Evolutionary conservation across 768 basidiomycete genomes (phyloP).

Genomic region (Trametes coccinea): DNA sequence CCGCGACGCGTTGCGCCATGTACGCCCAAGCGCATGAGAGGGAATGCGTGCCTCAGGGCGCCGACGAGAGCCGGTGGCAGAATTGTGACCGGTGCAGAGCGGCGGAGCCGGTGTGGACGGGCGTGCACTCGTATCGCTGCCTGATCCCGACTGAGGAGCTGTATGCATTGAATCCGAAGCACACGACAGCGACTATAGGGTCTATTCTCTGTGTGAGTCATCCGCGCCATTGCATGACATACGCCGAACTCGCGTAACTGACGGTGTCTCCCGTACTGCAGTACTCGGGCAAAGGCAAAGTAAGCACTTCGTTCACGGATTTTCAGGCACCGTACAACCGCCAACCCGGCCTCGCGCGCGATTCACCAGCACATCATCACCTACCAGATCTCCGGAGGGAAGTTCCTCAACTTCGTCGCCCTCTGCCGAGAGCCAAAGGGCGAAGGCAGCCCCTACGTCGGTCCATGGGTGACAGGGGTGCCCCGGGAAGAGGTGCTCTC

Average conservation of each 20-base stretch:
- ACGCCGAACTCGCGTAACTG: not conserved
- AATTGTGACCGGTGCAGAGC: constrained; percentile 1
- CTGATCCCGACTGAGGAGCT: constrained; percentile 23
- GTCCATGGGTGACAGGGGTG: constrained; percentile 24
- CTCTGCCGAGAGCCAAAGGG: constrained; percentile 9
- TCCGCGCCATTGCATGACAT: not conserved
- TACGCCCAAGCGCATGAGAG: too few relatives aligned
- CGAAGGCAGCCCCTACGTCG: constrained; percentile 19
- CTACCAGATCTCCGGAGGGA: constrained; percentile 24
- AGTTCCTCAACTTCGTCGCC: constrained; percentile 22
- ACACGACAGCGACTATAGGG: constrained; percentile 5
- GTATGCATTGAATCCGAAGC: constrained; percentile 8
- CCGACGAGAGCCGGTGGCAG: too few relatives aligned
- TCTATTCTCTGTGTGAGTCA: constrained; percentile 7
- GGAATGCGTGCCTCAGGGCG: too few relatives aligned
- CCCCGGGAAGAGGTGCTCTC: constrained; percentile 19
- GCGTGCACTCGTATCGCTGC: constrained; percentile 24
- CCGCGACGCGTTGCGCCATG: too few relatives aligned
- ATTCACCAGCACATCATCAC: constrained; percentile 15
- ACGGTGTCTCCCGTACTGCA: not conserved
- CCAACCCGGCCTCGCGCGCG: too few relatives aligned
- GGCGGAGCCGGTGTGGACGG: constrained; percentile 23
- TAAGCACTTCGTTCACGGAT: not conserved
- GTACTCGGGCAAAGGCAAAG: constrained; percentile 11
- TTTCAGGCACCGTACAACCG: not conserved